Base-by-base conservation (phyloP, 352 stramenopile genomes). In the Phytophthora citricola region DNA sequence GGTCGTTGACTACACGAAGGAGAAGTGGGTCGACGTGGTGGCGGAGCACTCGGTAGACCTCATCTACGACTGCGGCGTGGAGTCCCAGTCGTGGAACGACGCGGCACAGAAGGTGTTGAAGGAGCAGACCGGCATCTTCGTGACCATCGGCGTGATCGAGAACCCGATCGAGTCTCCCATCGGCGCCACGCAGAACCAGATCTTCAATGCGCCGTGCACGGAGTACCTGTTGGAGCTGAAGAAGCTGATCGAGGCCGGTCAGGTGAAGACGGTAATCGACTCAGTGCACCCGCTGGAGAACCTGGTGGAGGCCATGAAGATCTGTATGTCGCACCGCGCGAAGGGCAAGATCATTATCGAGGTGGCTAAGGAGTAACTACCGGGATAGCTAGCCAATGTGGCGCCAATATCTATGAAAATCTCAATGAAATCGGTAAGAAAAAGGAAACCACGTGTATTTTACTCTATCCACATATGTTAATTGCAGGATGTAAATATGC, bases 271-370 rank as follows among this genome's bases (percentile, higher is more conserved):
- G 3, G 45, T 81, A 6, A 69, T 88, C 20, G 72, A 83, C 56
- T 78, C 72, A 59, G 69, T 87, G 17, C 74, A 88, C 50, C 58
- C 69, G 46, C 83, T 93, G 22, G 69, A 89, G 40, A 75, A 78
- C 51, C 41, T 88, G 24, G 36, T 73, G 20, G 77, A 87, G 9
- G 85, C 66, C 54, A 76, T 90, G 44, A 66, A 76, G 39, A 72
- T 77, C 41, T 75, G 84, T 36, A 84, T 90, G 71, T 74, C 63
- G 40, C 66, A 74, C 55, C 81, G 81, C 20, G 77, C 77, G 0
- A 76, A 77, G 40, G 84, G 84, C 63, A 92, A 92, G 66, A 86
- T 92, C 39, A 70, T 91, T 36, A 72, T 91, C 26, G 74, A 86
- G 47, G 73, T 91, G 41, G 46, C 52, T 2, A 69, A 60, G 47